These are phyloP conservation scores for Pseudogymnoascus verrucosus DNA, from an alignment of 2,329 filamentous ascomycete species.

Conservation along the genomic window DNA sequence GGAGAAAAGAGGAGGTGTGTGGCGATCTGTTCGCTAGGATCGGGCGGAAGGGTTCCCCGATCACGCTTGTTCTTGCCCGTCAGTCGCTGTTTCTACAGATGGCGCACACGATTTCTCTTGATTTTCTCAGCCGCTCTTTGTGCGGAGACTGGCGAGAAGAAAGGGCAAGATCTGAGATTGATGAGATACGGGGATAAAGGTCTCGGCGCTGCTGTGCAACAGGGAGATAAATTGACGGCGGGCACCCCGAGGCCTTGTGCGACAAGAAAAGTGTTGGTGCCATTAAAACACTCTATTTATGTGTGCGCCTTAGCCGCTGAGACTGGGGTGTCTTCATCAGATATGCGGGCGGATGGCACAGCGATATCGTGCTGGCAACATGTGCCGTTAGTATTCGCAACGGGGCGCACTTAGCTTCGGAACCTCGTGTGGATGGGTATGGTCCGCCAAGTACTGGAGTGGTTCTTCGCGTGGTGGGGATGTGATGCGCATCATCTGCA, in stretches of 20 bases:
- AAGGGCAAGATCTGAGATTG: neutral
- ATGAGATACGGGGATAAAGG: neutral
- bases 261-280: neutral
- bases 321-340: neutral
- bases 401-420: neutral
- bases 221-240: constrained; percentile 2
- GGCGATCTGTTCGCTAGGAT: constrained; percentile 4
- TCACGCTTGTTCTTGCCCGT: neutral
- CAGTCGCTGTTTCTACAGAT: neutral
- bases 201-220: neutral
- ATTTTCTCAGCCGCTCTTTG: neutral
- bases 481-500: neutral
- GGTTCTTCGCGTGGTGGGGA: neutral
- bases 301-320: neutral
- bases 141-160: neutral
- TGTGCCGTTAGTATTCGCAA: neutral
- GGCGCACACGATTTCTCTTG: neutral
- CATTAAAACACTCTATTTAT: neutral
- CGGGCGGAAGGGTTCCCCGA: constrained; percentile 4
- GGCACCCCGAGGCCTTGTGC: neutral
- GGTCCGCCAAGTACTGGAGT: neutral
- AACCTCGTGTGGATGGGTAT: neutral
- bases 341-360: neutral
- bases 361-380: neutral
- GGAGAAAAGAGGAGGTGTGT: neutral